Conservation (phyloP, 139 green algal genomes). For the Chlorella sp. region DNA sequence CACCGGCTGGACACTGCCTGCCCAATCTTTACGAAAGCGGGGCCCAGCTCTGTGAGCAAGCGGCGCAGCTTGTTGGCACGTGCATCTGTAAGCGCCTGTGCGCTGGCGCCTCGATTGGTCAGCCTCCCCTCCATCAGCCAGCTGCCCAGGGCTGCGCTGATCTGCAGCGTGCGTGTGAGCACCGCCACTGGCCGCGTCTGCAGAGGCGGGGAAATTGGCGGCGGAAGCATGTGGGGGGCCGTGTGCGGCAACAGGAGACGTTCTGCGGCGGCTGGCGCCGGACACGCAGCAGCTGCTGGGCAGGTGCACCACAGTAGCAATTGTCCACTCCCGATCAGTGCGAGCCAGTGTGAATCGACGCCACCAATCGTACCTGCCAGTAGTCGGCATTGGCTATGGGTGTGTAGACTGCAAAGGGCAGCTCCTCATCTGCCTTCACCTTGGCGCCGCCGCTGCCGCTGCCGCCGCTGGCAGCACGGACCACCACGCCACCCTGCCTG, state of each 20-base stretch:
- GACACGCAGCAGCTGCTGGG: neutral
- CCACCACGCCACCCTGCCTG: too few species aligned
- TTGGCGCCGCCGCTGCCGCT: too few species aligned
- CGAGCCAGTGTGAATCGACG: too few species aligned
- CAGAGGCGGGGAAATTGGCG: slow-evolving; percentile 47
- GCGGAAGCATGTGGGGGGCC: neutral
- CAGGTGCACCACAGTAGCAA: neutral
- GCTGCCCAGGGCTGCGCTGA: slow-evolving; percentile 42
- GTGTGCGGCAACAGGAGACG: neutral
- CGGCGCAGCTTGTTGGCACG: slow-evolving; percentile 54
- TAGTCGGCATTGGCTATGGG: slow-evolving; percentile 47
- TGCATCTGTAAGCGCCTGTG: neutral
- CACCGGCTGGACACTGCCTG: slow-evolving; percentile 57
- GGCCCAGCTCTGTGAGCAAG: slow-evolving; percentile 78
- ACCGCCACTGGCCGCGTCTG: slow-evolving; percentile 70
- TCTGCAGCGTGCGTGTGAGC: slow-evolving; percentile 53
- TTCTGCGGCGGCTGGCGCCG: neutral
- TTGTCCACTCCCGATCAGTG: too few species aligned
- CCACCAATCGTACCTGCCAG: slow-evolving; percentile 23
- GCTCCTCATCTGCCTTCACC: neutral
- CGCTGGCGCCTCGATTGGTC: slow-evolving; percentile 1
- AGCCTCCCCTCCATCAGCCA: slow-evolving; percentile 33
- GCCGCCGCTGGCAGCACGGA: too few species aligned
- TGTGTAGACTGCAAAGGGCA: slow-evolving; percentile 52
- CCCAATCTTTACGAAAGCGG: slow-evolving; percentile 92